Conservation (phyloP, 768 basidiomycete species). For the Fibroporia radiculosa region DNA sequence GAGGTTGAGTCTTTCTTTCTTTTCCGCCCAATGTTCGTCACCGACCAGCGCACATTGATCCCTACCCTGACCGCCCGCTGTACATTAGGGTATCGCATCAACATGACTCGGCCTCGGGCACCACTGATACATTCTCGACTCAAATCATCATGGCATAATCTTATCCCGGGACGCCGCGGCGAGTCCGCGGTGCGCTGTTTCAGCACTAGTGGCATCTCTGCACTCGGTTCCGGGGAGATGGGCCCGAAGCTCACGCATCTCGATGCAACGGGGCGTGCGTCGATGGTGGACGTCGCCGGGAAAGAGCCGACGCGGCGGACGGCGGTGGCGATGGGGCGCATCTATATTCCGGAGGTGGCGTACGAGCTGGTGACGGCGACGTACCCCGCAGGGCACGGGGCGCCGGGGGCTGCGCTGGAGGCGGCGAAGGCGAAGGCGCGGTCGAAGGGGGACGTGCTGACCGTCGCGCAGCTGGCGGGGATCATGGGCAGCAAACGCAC, state of each 20-base stretch:
- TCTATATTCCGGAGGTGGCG: conserved; percentile 57
- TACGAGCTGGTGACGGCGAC: conserved; percentile 50
- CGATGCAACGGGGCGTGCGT: conserved; percentile 59
- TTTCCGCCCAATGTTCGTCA: conserved; percentile 4
- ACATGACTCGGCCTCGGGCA: background rate
- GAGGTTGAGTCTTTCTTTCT: conserved; percentile 65
- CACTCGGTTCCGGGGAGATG: background rate
- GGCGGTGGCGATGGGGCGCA: conserved; percentile 71
- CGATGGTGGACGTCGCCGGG: conserved; percentile 75
- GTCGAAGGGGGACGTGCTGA: conserved; percentile 63
- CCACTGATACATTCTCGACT: background rate
- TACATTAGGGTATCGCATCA: background rate
- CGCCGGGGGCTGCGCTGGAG: conserved; percentile 15
- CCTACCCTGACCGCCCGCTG: background rate
- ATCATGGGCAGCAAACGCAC: conserved; percentile 88
- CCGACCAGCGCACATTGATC: background rate
- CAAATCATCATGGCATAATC: background rate
- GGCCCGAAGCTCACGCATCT: conserved; percentile 53
- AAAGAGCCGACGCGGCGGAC: conserved; percentile 56
- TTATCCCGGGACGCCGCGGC: background rate
- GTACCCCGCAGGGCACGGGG: conserved; percentile 1
- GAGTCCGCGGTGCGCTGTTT: conserved; percentile 9
- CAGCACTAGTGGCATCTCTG: conserved; percentile 6
- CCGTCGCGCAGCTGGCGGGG: conserved; percentile 75
- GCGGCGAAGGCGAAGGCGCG: conserved; percentile 42